Evolutionary conservation across 2,329 filamentous ascomycete species (phyloP).

Genomic region (Paraphaeosphaeria minitans): DNA sequence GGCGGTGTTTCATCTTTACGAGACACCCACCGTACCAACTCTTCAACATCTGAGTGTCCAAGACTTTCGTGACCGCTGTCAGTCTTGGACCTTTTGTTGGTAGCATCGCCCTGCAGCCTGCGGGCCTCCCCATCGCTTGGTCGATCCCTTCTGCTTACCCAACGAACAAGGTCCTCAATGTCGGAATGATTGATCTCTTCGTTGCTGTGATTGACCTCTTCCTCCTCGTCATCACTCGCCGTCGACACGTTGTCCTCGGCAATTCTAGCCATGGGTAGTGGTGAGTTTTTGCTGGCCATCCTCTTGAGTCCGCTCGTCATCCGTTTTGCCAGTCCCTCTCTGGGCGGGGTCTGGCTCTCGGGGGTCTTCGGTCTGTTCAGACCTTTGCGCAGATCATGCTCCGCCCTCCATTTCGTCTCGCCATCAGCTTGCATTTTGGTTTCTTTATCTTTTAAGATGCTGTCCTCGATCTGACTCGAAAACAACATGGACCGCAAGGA

Average conservation of each 20-base stretch:
- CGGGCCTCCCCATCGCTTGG: constrained; percentile 34
- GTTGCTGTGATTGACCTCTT: constrained; percentile 14
- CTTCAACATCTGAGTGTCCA: constrained; percentile 38
- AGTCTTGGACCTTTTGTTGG: constrained; percentile 15
- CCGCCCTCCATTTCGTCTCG: constrained; percentile 33
- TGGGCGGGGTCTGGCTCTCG: constrained; percentile 23
- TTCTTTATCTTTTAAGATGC: constrained; percentile 29
- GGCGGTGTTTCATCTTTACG: constrained; percentile 18
- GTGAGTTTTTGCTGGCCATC: constrained; percentile 35
- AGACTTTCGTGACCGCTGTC: constrained; percentile 37
- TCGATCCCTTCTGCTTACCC: constrained; percentile 40
- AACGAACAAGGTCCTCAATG: constrained; percentile 41
- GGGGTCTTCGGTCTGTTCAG: constrained; percentile 32
- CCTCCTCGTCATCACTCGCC: constrained; percentile 31
- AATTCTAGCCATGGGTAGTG: constrained; percentile 30
- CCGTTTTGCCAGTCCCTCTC: constrained; percentile 29
- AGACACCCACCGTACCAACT: constrained; percentile 35
- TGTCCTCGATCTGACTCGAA: constrained; percentile 35
- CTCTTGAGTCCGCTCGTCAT: constrained; percentile 33
- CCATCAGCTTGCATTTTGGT: constrained; percentile 25
- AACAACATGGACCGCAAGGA: constrained; percentile 43
- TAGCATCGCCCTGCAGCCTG: constrained; percentile 5
- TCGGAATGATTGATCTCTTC: constrained; percentile 39
- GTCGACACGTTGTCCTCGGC: constrained; percentile 31
- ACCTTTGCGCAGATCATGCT: constrained; percentile 36